phyloP scores from a whole-genome alignment of 108 stramenopile species.

The Conticribra guillardii region DNA sequence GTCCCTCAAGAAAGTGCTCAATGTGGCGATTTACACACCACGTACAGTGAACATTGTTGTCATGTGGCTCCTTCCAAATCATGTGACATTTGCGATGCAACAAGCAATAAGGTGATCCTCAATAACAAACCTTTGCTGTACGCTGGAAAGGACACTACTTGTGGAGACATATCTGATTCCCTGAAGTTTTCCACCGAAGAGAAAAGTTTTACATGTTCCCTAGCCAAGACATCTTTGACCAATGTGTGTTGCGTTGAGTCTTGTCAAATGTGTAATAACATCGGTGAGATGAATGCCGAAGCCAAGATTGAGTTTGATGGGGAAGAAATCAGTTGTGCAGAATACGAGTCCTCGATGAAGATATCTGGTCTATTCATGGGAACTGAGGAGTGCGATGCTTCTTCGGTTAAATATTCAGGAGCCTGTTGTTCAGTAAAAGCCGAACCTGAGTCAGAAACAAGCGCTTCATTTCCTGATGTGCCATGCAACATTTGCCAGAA shows the following conservation, averaged over 20 bases:
- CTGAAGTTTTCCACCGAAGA: constrained; percentile 25
- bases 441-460: background rate
- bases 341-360: constrained; percentile 19
- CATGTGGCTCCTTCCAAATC: constrained; percentile 20
- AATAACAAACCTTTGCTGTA: constrained; percentile 24
- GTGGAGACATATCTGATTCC: constrained; percentile 32
- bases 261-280: constrained; percentile 21
- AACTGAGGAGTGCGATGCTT: constrained; percentile 19
- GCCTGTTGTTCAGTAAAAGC: constrained; percentile 18
- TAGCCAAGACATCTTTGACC: constrained; percentile 35
- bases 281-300: constrained; percentile 13
- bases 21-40: constrained; percentile 26
- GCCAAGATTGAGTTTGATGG: constrained; percentile 28
- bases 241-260: constrained; percentile 35
- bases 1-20: constrained; percentile 31
- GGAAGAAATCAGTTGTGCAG: constrained; percentile 25
- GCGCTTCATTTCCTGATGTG: background rate
- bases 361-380: constrained; percentile 11
- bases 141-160: constrained; percentile 33
- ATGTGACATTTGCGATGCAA: constrained; percentile 39
- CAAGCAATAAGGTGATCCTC: constrained; percentile 18
- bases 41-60: constrained; percentile 25
- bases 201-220: constrained; percentile 46
- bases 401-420: constrained; percentile 13
- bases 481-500: constrained; percentile 44